Evolutionary conservation across 2,329 filamentous ascomycete genomes (phyloP).

Genomic region (Trichophyton rubrum): DNA sequence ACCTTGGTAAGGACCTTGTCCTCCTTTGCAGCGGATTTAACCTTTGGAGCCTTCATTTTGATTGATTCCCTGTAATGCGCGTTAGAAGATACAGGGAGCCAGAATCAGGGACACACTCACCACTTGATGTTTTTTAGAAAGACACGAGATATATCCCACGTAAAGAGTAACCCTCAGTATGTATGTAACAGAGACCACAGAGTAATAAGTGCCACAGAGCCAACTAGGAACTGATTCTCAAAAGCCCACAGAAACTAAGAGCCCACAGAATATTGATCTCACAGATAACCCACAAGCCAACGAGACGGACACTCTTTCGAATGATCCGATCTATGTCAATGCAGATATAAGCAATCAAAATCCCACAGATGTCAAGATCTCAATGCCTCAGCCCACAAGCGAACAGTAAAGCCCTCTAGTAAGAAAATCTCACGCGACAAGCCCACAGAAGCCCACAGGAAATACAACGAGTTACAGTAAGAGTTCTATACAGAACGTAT

Average conservation of each 20-base stretch:
- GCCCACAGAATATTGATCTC: constrained; percentile 11
- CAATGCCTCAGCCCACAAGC: constrained; percentile 32
- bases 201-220: constrained; percentile 6
- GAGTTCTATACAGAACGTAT: constrained; percentile 13
- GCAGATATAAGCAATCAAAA: constrained; percentile 4
- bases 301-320: constrained; percentile 14
- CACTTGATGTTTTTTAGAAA: background rate
- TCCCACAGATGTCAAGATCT: constrained; percentile 16
- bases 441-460: constrained; percentile 32
- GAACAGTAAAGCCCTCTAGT: constrained; percentile 21
- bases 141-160: background rate
- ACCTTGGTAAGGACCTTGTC: constrained; percentile 36
- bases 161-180: background rate
- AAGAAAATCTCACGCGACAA: constrained; percentile 24
- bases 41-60: constrained; percentile 34
- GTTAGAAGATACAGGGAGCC: background rate
- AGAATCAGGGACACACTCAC: background rate
- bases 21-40: constrained; percentile 31
- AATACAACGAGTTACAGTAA: constrained; percentile 6
- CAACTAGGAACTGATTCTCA: constrained; percentile 7
- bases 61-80: background rate
- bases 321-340: constrained; percentile 24
- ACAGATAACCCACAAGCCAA: constrained; percentile 1
- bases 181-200: constrained; percentile 16
- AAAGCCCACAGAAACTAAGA: constrained; percentile 10